Evolutionary conservation across 345 rosid species (phyloP).

Genomic region (Boechera divaricarpa): DNA sequence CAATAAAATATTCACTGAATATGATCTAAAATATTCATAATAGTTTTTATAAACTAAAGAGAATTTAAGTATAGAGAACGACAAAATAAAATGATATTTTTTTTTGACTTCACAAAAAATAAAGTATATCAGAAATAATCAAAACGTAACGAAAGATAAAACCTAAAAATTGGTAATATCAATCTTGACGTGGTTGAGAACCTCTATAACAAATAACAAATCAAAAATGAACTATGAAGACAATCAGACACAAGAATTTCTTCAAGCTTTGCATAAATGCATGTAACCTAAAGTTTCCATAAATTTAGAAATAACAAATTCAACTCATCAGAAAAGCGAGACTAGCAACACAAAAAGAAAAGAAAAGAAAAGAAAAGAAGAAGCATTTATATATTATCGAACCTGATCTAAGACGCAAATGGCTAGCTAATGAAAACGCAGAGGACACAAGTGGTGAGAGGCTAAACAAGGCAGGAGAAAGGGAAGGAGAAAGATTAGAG

Average conservation of each 20-base stretch:
- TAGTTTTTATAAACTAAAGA: too few relatives aligned
- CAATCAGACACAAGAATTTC: background rate
- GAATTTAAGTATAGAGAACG: too few relatives aligned
- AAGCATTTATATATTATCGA: background rate
- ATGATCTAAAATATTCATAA: background rate
- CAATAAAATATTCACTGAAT: background rate
- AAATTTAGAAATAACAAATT: background rate
- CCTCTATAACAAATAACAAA: background rate
- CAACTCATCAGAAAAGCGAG: background rate
- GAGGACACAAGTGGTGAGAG: constrained; percentile 16
- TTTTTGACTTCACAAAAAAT: background rate
- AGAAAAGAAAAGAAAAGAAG: background rate
- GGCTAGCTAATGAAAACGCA: constrained; percentile 14
- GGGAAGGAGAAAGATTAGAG: constrained; percentile 30
- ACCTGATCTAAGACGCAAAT: constrained; percentile 22
- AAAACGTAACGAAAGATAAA: background rate
- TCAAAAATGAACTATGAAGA: background rate
- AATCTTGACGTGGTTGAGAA: background rate
- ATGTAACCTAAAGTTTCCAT: background rate
- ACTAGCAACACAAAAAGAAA: background rate
- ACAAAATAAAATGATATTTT: too few relatives aligned
- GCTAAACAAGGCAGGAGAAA: constrained; percentile 32
- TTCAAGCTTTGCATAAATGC: background rate
- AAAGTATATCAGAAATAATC: background rate
- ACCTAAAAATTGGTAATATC: background rate